phyloP scores from a whole-genome alignment of 805 yeast species.

The Saturnispora zaruensis region DNA sequence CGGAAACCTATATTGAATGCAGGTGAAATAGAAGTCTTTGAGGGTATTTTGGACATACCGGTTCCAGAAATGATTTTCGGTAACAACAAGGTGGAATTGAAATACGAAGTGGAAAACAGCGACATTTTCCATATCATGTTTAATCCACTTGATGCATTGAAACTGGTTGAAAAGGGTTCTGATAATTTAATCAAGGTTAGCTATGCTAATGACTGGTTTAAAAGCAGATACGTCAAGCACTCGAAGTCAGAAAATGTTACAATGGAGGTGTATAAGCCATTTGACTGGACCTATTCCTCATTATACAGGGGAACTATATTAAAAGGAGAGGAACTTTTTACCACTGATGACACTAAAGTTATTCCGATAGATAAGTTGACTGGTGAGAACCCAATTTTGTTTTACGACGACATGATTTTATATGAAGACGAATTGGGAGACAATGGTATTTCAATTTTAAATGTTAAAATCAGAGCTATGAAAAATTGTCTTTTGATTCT shows the following conservation, averaged over 20 bases:
- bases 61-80: slow-evolving; percentile 98
- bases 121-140: slow-evolving; percentile 41
- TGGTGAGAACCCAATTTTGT: slow-evolving; percentile 73
- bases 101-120: slow-evolving; percentile 18
- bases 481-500: slow-evolving; percentile 64
- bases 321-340: slow-evolving; percentile 11
- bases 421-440: slow-evolving; percentile 96
- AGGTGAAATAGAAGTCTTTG: slow-evolving; percentile 62
- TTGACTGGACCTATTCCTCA: slow-evolving; percentile 95
- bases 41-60: slow-evolving; percentile 60
- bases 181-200: slow-evolving; percentile 55
- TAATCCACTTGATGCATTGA: slow-evolving; percentile 70
- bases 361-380: slow-evolving; percentile 67
- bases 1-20: slow-evolving; percentile 73
- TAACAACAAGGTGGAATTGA: slow-evolving; percentile 50
- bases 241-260: slow-evolving; percentile 19
- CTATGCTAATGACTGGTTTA: slow-evolving; percentile 79
- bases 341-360: slow-evolving; percentile 23
- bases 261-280: slow-evolving; percentile 66
- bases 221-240: slow-evolving; percentile 30
- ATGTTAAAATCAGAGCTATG: slow-evolving; percentile 85
- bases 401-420: slow-evolving; percentile 79
- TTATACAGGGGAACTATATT: slow-evolving; percentile 56
- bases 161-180: slow-evolving; percentile 41
- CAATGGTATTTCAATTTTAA: slow-evolving; percentile 77